Conservation (phyloP, 768 basidiomycete genomes). For the Leccinum rimulosum region DNA sequence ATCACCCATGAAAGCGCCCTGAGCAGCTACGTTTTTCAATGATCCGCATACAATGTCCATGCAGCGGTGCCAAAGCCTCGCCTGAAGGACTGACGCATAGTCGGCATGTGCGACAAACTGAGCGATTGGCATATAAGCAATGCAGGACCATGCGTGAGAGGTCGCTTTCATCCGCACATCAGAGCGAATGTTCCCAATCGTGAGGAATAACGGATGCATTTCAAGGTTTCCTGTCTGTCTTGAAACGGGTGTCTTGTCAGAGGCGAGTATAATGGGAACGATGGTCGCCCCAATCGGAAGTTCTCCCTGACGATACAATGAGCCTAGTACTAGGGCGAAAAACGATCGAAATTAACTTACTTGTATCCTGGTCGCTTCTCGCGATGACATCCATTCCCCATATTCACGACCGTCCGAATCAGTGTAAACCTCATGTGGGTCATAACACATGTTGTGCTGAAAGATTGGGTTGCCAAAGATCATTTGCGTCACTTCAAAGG, state of each 20-base stretch:
- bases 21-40: conserved; percentile 28
- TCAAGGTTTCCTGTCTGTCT: conserved; percentile 28
- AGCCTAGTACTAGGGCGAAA: neutral
- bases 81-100: neutral
- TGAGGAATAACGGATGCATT: conserved; percentile 32
- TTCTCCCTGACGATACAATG: neutral
- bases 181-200: conserved; percentile 29
- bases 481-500: neutral
- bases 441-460: neutral
- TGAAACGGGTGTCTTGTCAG: conserved; percentile 35
- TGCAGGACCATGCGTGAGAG: conserved; percentile 9
- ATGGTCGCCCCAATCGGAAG: conserved; percentile 17
- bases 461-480: neutral
- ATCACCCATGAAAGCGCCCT: conserved; percentile 30
- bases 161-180: neutral
- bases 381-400: neutral
- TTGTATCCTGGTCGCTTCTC: neutral
- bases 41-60: conserved; percentile 22
- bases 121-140: conserved; percentile 30
- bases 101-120: conserved; percentile 11
- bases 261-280: conserved; percentile 29
- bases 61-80: neutral
- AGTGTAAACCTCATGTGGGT: neutral
- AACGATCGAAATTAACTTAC: neutral
- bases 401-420: neutral